Conservation (phyloP, 78 protist species). For the Corallochytrium limacisporum region DNA sequence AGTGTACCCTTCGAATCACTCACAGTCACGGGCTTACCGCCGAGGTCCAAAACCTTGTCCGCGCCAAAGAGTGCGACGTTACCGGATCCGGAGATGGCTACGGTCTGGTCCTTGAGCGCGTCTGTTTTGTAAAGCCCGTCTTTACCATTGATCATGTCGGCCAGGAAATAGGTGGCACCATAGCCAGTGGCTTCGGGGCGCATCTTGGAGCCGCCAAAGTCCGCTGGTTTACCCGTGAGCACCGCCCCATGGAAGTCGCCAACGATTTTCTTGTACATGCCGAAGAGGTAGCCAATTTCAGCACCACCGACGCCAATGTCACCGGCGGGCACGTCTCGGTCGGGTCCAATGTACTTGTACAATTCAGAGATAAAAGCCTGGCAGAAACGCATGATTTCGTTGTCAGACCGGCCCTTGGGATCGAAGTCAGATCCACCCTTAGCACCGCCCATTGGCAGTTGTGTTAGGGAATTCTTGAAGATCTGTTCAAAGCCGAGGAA, state of each 20-base stretch:
- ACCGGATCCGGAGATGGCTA: conserved; percentile 41
- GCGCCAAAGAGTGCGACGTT: conserved; percentile 53
- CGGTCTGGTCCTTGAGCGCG: conserved; percentile 12
- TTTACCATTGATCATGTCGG: neutral
- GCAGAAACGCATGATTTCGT: conserved; percentile 47
- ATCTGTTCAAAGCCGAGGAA: conserved; percentile 67
- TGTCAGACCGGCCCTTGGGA: conserved; percentile 49
- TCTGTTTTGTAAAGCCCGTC: no score
- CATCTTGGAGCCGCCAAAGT: conserved; percentile 50
- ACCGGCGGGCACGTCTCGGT: conserved; percentile 65
- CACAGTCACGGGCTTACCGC: no score
- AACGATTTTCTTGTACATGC: conserved; percentile 26
- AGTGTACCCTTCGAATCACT: conserved; percentile 24
- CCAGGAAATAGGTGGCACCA: conserved; percentile 45
- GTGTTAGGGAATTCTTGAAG: conserved; percentile 61
- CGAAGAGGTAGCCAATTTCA: conserved; percentile 57
- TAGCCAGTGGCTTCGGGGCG: conserved; percentile 73
- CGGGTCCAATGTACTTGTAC: conserved; percentile 34
- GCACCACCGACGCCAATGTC: conserved; percentile 67
- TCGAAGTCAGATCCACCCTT: conserved; percentile 69
- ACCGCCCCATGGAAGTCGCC: conserved; percentile 15
- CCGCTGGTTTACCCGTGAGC: conserved; percentile 50
- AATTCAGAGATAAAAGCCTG: conserved; percentile 56
- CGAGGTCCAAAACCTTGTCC: no score
- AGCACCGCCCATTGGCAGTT: conserved; percentile 55